Evolutionary conservation across 1,284 basidiomycete genomes (phyloP), one percentile per base, ranked within the genome.

Genomic region (Phlebopus sp.): DNA sequence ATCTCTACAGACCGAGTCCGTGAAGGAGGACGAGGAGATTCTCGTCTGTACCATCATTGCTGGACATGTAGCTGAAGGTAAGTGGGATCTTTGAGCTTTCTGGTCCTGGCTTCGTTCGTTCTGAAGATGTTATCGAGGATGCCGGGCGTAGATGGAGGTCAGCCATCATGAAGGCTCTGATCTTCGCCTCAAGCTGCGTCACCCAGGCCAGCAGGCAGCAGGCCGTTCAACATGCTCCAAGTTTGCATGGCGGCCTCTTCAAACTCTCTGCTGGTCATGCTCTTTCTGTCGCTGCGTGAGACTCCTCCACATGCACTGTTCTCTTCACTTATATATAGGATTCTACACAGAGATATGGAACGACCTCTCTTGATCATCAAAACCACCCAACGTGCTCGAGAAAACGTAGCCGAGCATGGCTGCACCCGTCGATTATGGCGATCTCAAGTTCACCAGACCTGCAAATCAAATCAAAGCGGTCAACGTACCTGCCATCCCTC

Each of bases 21-120:
- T 97, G 93, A 15, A 96, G 74, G 44, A 97, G 75, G 50, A 97
- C 77, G 27, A 97, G 68, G 21, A 96, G 67, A 64, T 96, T 97
- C 61, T 91, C 85, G 58, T 96, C 92, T 13, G 82, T 86, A 21
- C 89, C 90, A 62, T 91, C 87, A 50, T 84, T 79, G 52, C 86
- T 88, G 10, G 84, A 70, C 14, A 66, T 54, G 62, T 91, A 93
- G 8, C 69, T 70, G 63, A 86, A 87, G 21, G 78, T 76, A 11
- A 80, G 72, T 4, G 76, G 69, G 30, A 87, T 73, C 13, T 64
- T 63, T 10, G 69, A 63, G 2, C 64, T 51, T 40, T 70, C 70
- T 0, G 86, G 87, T 3, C 68, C 47, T 2, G 71, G 70, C 65
- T 87, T 88, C 25, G 71, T 69, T 46, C 67, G 66, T n/a, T 72